Evolutionary conservation across 345 rosid genomes (phyloP).

Genomic region (Lumnitzera littorea): DNA sequence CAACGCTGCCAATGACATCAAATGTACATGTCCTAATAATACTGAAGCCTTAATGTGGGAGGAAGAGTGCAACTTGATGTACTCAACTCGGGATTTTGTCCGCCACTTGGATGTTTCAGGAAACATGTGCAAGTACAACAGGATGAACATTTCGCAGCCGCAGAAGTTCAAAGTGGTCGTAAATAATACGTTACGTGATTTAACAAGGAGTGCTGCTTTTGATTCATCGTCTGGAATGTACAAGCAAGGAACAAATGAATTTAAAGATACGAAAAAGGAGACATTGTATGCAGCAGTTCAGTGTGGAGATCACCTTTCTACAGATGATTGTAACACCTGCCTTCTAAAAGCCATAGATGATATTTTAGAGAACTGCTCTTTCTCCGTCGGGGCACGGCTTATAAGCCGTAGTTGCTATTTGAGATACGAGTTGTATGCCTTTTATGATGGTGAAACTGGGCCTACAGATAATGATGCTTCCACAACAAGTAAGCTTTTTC

Average conservation of each 20-base stretch:
- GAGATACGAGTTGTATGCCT: conserved; percentile 34
- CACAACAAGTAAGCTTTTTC: conserved; percentile 13
- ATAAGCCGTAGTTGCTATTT: conserved; percentile 36
- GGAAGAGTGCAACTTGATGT: conserved; percentile 29
- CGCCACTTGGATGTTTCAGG: conserved; percentile 21
- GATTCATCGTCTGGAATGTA: conserved; percentile 7
- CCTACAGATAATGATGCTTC: conserved; percentile 1
- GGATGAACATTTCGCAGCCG: conserved; percentile 13
- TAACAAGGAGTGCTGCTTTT: conserved; percentile 14
- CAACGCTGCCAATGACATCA: conserved; percentile 12
- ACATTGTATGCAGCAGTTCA: conserved; percentile 23
- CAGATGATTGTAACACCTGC: conserved; percentile 22
- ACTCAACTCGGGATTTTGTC: conserved; percentile 17
- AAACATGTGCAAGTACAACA: conserved; percentile 12
- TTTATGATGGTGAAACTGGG: conserved; percentile 19
- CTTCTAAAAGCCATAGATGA: conserved; percentile 22
- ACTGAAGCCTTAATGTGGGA: conserved; percentile 28
- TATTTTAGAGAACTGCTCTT: conserved; percentile 13
- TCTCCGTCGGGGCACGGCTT: conserved; percentile 25
- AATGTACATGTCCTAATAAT: conserved; percentile 14
- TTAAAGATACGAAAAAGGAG: conserved; percentile 1
- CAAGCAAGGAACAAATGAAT: conserved; percentile 1
- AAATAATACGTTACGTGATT: conserved; percentile 16
- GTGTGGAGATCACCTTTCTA: conserved; percentile 26
- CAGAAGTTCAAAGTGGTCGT: conserved; percentile 13